These are phyloP conservation scores for Mycena rebaudengoi DNA, from an alignment of 768 basidiomycete genomes.

Conservation along the genomic window DNA sequence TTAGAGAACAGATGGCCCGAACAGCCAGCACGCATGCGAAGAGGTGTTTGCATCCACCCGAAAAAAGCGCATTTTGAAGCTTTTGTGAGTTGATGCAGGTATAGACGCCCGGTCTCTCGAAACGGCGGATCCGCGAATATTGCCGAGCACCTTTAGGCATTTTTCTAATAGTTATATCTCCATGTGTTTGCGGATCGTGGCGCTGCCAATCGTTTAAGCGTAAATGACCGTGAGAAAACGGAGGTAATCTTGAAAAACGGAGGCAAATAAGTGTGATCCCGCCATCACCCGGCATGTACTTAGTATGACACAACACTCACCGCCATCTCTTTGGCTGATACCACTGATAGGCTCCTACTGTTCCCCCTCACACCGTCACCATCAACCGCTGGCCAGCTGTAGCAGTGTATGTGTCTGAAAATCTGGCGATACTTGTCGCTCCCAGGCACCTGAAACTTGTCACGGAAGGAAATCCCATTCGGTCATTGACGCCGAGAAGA, in stretches of 20 bases:
- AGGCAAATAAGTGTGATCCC: slow-evolving; percentile 4
- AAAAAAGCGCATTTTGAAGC: slow-evolving; percentile 30
- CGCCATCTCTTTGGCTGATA: slow-evolving; percentile 2
- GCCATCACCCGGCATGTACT: background rate
- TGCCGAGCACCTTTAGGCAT: too few relatives aligned
- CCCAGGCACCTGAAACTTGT: slow-evolving; percentile 21
- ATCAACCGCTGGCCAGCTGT: slow-evolving; percentile 2
- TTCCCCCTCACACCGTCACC: background rate
- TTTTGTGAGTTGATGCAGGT: background rate
- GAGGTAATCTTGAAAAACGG: slow-evolving; percentile 20
- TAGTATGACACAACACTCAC: background rate
- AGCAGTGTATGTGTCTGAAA: slow-evolving; percentile 5
- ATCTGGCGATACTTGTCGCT: background rate
- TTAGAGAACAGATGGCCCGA: slow-evolving; percentile 15
- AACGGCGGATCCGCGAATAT: too few relatives aligned
- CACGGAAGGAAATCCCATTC: slow-evolving; percentile 15
- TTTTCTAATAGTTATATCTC: slow-evolving; percentile 12
- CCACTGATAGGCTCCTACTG: slow-evolving; percentile 11
- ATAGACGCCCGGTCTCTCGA: too few relatives aligned
- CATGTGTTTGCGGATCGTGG: slow-evolving; percentile 22
- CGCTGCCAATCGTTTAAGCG: background rate
- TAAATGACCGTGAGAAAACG: slow-evolving; percentile 8
- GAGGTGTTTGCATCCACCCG: slow-evolving; percentile 28
- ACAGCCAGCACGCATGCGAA: background rate
- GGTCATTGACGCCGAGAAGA: background rate